Evolutionary conservation across 305 asterid genomes (phyloP).

Genomic region (Fraxinus albicans): DNA sequence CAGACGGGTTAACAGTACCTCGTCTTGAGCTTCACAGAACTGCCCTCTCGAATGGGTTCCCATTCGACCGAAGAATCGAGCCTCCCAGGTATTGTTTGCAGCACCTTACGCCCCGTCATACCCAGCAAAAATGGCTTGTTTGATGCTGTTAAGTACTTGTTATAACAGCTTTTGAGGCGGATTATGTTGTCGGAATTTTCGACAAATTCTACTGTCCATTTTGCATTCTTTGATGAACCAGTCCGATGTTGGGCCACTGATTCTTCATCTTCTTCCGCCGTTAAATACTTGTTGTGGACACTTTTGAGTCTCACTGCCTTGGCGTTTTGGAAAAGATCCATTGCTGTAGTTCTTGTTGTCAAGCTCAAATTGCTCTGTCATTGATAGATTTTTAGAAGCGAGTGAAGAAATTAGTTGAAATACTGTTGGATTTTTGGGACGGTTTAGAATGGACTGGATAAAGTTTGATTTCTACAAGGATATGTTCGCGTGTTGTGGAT

Average conservation of each 20-base stretch:
- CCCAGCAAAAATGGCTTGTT: slow-evolving; percentile 27
- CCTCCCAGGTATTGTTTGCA: slow-evolving; percentile 23
- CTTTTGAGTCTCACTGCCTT: slow-evolving; percentile 26
- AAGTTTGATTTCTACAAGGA: background rate
- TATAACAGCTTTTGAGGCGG: slow-evolving; percentile 27
- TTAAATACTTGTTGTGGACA: slow-evolving; percentile 25
- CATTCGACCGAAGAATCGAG: slow-evolving; percentile 74
- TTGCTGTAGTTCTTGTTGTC: slow-evolving; percentile 3
- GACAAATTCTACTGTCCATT: slow-evolving; percentile 24
- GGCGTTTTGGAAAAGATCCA: slow-evolving; percentile 30
- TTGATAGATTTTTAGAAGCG: background rate
- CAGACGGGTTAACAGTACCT: background rate
- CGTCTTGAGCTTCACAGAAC: slow-evolving; percentile 58
- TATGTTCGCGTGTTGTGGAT: background rate
- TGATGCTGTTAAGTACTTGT: slow-evolving; percentile 24
- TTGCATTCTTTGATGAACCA: slow-evolving; percentile 26
- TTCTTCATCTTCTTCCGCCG: slow-evolving; percentile 33
- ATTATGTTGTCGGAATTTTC: slow-evolving; percentile 15
- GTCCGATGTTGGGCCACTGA: slow-evolving; percentile 27
- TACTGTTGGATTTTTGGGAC: background rate
- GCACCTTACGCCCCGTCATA: slow-evolving; percentile 30
- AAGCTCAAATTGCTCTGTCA: background rate
- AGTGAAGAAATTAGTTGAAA: background rate
- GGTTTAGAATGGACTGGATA: background rate
- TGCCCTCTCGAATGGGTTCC: slow-evolving; percentile 60